Percentiles rank a stretch among this genome's conserved stretches.
Conservation (phyloP, 164 flowering plant species). For the Aristolochia californica region DNA sequence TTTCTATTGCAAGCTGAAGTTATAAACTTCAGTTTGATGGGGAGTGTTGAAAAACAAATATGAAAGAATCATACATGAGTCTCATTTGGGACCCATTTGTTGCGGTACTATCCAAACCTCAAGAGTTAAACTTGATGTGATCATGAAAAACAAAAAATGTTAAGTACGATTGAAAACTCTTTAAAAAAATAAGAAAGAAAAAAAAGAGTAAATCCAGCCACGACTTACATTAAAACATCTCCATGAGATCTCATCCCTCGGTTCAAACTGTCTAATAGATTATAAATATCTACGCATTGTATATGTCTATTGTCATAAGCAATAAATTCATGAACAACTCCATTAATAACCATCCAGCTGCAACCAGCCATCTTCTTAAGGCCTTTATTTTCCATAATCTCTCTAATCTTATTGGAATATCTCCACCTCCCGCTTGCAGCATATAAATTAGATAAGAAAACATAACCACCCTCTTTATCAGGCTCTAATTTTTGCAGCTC, state of each 20-base stretch:
- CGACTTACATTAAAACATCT: conserved; percentile 1
- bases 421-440: conserved; percentile 35
- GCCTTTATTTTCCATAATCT: conserved; percentile 33
- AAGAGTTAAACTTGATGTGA: no score
- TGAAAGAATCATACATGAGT: no score
- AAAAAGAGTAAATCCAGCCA: no score
- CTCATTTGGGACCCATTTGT: no score
- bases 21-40: no score
- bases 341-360: conserved; percentile 35
- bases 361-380: conserved; percentile 46
- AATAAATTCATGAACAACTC: conserved; percentile 25
- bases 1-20: no score
- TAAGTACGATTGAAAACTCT: no score
- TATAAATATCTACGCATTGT: conserved; percentile 22
- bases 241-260: conserved; percentile 19
- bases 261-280: conserved; percentile 16
- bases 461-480: conserved; percentile 39
- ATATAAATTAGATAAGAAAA: conserved; percentile 37
- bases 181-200: neutral
- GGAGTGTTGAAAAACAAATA: no score
- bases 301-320: conserved; percentile 35
- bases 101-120: no score
- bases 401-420: conserved; percentile 29
- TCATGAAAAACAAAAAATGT: no score
- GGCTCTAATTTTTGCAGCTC: conserved; percentile 44